Conservation (phyloP, 352 stramenopile species). For the Phytophthora litchii region DNA sequence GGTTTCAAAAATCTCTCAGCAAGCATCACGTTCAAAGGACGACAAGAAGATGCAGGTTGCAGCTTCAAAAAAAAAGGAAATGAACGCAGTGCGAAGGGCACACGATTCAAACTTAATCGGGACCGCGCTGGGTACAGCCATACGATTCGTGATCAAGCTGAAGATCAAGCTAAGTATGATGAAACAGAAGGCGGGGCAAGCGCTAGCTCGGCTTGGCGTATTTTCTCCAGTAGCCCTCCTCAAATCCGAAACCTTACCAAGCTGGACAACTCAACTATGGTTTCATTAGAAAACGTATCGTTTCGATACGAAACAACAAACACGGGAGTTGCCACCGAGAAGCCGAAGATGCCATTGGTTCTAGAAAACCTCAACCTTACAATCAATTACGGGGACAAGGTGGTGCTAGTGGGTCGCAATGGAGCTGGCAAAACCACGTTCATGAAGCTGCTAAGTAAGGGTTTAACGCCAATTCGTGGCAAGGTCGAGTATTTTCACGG, state of each 20-base stretch:
- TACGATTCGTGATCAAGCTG: constrained; percentile 36
- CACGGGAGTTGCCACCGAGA: neutral
- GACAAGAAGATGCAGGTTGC: constrained; percentile 73
- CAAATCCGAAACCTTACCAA: constrained; percentile 64
- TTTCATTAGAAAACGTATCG: constrained; percentile 54
- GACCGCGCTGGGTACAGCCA: constrained; percentile 55
- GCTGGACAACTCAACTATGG: constrained; percentile 55
- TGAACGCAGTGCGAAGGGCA: constrained; percentile 60
- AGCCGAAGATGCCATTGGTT: constrained; percentile 38
- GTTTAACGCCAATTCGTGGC: constrained; percentile 55
- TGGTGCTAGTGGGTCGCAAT: constrained; percentile 91
- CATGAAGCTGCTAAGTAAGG: constrained; percentile 91
- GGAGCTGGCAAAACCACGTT: constrained; percentile 92
- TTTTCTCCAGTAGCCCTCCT: constrained; percentile 45
- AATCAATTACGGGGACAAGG: constrained; percentile 78
- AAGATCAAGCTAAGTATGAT: constrained; percentile 50
- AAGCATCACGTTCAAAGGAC: constrained; percentile 48
- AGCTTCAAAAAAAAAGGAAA: constrained; percentile 66
- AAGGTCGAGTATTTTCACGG: constrained; percentile 58
- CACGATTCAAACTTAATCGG: constrained; percentile 61
- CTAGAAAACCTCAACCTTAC: constrained; percentile 74
- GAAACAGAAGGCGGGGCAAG: constrained; percentile 37
- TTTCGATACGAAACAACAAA: constrained; percentile 47
- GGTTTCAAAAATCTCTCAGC: constrained; percentile 48
- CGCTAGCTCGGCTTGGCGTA: constrained; percentile 45